Evolutionary conservation across 2,329 filamentous ascomycete genomes (phyloP), one percentile per base, ranked within the genome.

Genomic region (Davidsoniella virescens): DNA sequence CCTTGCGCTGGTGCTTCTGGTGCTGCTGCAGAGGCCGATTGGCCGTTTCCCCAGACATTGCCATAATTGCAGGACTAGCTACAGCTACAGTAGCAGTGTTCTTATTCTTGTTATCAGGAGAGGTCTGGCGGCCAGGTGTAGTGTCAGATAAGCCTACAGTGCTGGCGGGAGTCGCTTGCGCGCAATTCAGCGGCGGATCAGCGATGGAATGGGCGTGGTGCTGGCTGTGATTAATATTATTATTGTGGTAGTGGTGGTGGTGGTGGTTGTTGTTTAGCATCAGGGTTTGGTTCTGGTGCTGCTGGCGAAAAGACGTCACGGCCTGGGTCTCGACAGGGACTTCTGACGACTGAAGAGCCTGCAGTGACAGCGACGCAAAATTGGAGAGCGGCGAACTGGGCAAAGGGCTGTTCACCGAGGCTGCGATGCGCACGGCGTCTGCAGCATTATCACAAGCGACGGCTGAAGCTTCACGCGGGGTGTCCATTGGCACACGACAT

Each of bases 361-460:
- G 33, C 18, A 47, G 14, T 9, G 44, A 33, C 12, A 47, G 33
- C n/a, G 44, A 39, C n/a, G 44, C 33, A 47, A 47, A 20, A 17
- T 23, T n/a, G 16, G 44, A 39, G 18, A 37, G 33, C 44, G 33
- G 26, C 16, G 25, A 39, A 26, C 25, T 38, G 23, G 37, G 44
- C 10, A 37, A 29, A 39, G 44, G 12, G 12, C n/a, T 47, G 44
- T 47, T 36, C 38, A 38, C 26, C 44, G 12, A 47, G 25, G 36
- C 38, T 47, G 33, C 12, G 37, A 20, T 47, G 23, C 38, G 26
- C 7, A 37, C 17, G 38, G 38, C 44, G 38, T 47, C 16, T 33
- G 33, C 44, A n/a, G 44, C 17, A 47, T 39, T 37, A 47, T 47
- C 44, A 38, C 44, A 38, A 23, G 38, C 33, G 44, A 47, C 23